Evolutionary conservation across 192 early-diverging fungal genomes (phyloP).

Genomic region (Linnemannia exigua): DNA sequence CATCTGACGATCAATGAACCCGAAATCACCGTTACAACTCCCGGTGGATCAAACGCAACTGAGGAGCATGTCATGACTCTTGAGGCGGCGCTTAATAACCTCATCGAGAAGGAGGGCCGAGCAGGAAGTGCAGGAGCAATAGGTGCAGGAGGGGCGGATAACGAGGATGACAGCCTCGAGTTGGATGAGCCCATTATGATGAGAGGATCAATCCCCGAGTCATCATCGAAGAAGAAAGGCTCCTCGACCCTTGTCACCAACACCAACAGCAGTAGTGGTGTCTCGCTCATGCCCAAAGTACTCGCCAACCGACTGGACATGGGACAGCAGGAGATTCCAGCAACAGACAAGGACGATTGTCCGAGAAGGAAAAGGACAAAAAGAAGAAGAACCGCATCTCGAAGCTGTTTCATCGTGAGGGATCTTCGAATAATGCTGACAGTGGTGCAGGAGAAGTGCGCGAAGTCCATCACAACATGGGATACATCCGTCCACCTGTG

Average conservation of each 20-base stretch:
- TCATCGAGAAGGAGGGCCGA: slow-evolving; percentile 35
- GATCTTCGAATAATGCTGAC: background rate
- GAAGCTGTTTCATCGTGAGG: slow-evolving; percentile 28
- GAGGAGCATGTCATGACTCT: slow-evolving; percentile 49
- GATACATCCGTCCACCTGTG: background rate
- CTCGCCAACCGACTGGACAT: slow-evolving; percentile 24
- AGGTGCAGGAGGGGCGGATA: too few relatives aligned
- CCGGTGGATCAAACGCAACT: slow-evolving; percentile 43
- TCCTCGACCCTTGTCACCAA: background rate
- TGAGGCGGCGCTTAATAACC: slow-evolving; percentile 28
- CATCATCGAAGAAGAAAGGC: background rate
- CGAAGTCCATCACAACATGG: background rate
- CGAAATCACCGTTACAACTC: slow-evolving; percentile 46
- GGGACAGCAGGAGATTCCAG: slow-evolving; percentile 11
- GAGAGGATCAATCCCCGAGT: slow-evolving; percentile 14
- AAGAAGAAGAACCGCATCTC: slow-evolving; percentile 36
- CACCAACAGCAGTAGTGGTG: slow-evolving; percentile 15
- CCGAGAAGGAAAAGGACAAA: slow-evolving; percentile 10
- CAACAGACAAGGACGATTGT: slow-evolving; percentile 11
- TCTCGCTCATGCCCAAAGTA: slow-evolving; percentile 37
- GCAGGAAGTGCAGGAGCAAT: background rate
- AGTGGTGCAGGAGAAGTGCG: background rate
- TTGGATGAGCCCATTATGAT: slow-evolving; percentile 30
- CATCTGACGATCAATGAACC: slow-evolving; percentile 36
- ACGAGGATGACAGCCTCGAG: slow-evolving; percentile 17